Conservation (phyloP, 2,329 filamentous ascomycete species). For the Talaromyces marneffei region DNA sequence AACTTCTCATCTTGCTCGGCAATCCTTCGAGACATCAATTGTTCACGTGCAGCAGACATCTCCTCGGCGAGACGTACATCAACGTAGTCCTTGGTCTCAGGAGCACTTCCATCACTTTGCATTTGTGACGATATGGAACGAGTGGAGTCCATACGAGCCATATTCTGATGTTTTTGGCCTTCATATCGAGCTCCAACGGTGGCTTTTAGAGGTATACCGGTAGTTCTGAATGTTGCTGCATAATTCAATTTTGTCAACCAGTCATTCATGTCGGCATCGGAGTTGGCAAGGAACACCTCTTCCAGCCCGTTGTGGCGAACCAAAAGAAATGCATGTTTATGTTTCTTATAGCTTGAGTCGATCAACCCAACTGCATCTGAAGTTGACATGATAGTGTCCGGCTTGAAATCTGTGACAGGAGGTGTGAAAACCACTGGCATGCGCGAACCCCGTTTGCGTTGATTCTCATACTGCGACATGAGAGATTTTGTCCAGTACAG, state of each 20-base stretch:
- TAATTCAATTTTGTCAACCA: conserved; percentile 97
- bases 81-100: conserved; percentile 50
- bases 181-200: conserved; percentile 81
- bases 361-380: conserved; percentile 84
- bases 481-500: conserved; percentile 85
- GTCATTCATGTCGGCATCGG: conserved; percentile 87
- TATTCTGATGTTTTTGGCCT: conserved; percentile 57
- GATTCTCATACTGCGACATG: conserved; percentile 79
- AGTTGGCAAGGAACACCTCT: conserved; percentile 85
- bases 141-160: conserved; percentile 58
- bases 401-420: conserved; percentile 84
- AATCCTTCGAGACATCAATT: conserved; percentile 80
- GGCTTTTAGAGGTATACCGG: conserved; percentile 83
- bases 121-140: conserved; percentile 56
- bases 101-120: conserved; percentile 46
- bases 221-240: conserved; percentile 85
- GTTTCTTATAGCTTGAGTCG: conserved; percentile 79
- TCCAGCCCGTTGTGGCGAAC: conserved; percentile 81
- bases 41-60: conserved; percentile 72
- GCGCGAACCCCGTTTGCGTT: conserved; percentile 70
- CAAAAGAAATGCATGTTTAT: conserved; percentile 92
- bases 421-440: conserved; percentile 84
- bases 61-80: conserved; percentile 80
- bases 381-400: conserved; percentile 87
- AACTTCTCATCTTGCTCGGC: conserved; percentile 76